Base-by-base conservation (phyloP, 768 basidiomycete genomes). In the Tulasnella calospora region DNA sequence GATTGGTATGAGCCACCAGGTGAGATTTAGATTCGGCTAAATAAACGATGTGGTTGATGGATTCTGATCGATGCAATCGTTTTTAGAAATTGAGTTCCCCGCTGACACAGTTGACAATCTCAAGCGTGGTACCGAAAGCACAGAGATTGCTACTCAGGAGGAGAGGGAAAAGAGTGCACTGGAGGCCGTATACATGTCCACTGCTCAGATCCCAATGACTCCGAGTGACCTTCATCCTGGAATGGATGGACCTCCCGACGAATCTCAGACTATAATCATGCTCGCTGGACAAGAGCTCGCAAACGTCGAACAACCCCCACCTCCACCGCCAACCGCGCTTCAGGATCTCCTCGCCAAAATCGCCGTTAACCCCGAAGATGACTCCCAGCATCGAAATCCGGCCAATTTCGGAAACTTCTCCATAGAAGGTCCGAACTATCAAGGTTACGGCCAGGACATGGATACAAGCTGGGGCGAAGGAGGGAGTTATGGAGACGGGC, bases 1-100 rank as follows among this genome's bases (percentile, higher is more conserved):
- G 94, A 95, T 86, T 95, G 94, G 94, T 86, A 86, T 82, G 94
- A 95, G 82, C 94, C 93, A 79, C 84, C 88, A 82, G 86, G 94
- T 95, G 88, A 90, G 92, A 81, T 33, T 67, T 72, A 40, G 46
- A 17, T 36, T 23, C 15, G 71, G 55, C 51, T 74, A 61, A 70
- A 27, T 71, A 33, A 15, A 69, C 75, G 77, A 80, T 80, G n/a
- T 35, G 23, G 23, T 67, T 15, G 27, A 35, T 35, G 23, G 21
- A 41, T 72, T 57, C 35, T 55, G 46, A 71, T 57, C 51, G 47
- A 83, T 86, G 57, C 7, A 46, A 70, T 47, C 27, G 35, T 70
- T 75, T 78, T 55, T 79, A 82, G 93, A 85, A 51, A 84, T 94
- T 79, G 90, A 92, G 81, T 87, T 92, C 78, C 90, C 91, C 12